Conservation (phyloP, 176 grass and related monocot genomes). For the Paspalum notatum region DNA sequence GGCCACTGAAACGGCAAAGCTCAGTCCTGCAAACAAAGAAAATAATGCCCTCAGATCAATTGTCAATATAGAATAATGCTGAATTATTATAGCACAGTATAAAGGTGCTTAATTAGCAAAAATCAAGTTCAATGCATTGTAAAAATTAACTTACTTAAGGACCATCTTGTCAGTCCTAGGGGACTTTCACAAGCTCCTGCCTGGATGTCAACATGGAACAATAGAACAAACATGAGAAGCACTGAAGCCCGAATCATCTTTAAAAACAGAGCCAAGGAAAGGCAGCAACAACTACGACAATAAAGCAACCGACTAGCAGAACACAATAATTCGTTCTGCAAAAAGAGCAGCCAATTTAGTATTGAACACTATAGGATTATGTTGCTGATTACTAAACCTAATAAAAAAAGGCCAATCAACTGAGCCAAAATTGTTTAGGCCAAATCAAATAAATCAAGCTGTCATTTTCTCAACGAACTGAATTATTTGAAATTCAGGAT, state of each 20-base stretch:
- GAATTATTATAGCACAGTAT: neutral
- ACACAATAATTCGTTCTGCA: too few species aligned
- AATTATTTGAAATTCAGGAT: neutral
- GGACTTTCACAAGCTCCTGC: constrained; percentile 39
- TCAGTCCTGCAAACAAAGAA: constrained; percentile 63
- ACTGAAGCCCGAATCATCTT: neutral
- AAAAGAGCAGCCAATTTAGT: too few species aligned
- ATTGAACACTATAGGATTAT: too few species aligned
- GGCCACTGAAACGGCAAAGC: constrained; percentile 92
- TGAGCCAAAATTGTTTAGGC: too few species aligned
- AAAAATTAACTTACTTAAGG: constrained; percentile 60
- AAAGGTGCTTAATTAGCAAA: neutral
- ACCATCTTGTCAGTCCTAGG: constrained; percentile 67
- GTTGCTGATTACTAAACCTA: too few species aligned
- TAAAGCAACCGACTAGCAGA: neutral
- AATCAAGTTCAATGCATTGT: neutral
- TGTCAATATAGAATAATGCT: neutral
- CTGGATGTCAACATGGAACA: neutral
- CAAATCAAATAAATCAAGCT: too few species aligned
- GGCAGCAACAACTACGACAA: neutral
- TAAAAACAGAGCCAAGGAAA: neutral
- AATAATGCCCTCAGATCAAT: neutral
- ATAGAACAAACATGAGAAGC: neutral
- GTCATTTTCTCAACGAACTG: neutral
- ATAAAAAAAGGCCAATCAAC: too few species aligned